Conservation (phyloP, 495 filamentous ascomycete genomes). For the Podospora sp. region DNA sequence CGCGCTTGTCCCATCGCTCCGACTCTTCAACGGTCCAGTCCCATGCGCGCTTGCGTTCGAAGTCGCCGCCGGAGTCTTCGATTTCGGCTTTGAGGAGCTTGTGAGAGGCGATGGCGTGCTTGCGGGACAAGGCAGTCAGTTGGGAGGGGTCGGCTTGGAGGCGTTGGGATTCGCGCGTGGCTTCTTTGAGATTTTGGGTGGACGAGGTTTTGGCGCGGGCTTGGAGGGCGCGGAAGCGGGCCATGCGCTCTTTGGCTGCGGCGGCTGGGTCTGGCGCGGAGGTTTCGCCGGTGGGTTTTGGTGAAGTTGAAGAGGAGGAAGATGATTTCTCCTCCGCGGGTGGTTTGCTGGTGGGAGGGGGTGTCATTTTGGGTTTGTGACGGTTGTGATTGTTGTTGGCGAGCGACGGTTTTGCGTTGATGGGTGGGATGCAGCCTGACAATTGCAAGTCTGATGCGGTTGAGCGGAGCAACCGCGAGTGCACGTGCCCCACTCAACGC, state of each 20-base stretch:
- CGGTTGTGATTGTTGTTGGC: constrained; percentile 10
- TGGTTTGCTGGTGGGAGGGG: background rate
- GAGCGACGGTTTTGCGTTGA: constrained; percentile 11
- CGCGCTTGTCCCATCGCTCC: constrained; percentile 88
- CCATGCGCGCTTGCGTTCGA: constrained; percentile 97
- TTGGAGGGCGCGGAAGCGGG: constrained; percentile 83
- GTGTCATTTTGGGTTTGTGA: constrained; percentile 14
- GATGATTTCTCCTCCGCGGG: constrained; percentile 2
- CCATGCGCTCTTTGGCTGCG: constrained; percentile 60
- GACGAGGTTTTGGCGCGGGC: constrained; percentile 79
- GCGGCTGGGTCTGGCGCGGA: constrained; percentile 38
- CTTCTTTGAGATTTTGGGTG: constrained; percentile 80
- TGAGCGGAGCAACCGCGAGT: too few relatives aligned
- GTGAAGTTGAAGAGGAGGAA: constrained; percentile 9
- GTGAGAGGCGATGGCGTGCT: constrained; percentile 82
- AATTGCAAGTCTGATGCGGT: background rate
- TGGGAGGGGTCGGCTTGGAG: constrained; percentile 73
- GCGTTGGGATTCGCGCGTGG: constrained; percentile 78
- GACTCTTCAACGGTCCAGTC: constrained; percentile 96
- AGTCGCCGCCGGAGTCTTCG: constrained; percentile 83
- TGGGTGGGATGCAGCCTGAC: background rate
- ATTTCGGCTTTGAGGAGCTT: constrained; percentile 92
- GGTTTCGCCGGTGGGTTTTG: constrained; percentile 4
- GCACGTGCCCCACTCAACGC: too few relatives aligned
- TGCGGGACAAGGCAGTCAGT: constrained; percentile 71